phyloP scores from a whole-genome alignment of 1,139 yeast genomes.

The Diutina sp. region DNA sequence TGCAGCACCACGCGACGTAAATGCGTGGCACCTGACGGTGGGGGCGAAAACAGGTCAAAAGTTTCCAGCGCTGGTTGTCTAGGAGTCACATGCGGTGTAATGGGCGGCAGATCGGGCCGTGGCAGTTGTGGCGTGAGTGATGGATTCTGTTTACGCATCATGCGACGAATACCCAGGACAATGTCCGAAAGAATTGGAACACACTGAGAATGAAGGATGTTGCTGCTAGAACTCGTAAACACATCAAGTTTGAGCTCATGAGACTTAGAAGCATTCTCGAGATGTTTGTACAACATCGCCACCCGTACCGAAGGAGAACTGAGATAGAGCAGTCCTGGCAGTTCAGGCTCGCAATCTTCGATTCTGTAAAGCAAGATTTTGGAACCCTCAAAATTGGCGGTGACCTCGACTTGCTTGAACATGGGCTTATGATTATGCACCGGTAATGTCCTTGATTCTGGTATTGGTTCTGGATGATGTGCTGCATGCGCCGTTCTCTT shows the following conservation, averaged over 20 bases:
- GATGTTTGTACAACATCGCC: slow-evolving; percentile 22
- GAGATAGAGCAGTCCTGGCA: slow-evolving; percentile 44
- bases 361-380: slow-evolving; percentile 41
- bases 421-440: slow-evolving; percentile 10
- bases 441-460: not conserved
- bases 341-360: slow-evolving; percentile 22
- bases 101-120: not conserved
- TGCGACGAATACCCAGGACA: slow-evolving; percentile 21
- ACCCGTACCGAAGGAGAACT: slow-evolving; percentile 71
- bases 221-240: slow-evolving; percentile 59
- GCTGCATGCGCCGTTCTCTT: slow-evolving; percentile 2
- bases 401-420: slow-evolving; percentile 36
- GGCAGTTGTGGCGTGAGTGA: not conserved
- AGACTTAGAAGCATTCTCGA: slow-evolving; percentile 14
- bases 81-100: not conserved
- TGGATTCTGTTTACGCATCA: slow-evolving; percentile 15
- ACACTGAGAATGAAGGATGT: slow-evolving; percentile 57
- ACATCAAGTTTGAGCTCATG: slow-evolving; percentile 43
- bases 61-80: not conserved
- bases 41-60: not conserved
- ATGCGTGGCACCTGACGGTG: not conserved
- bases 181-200: slow-evolving; percentile 67
- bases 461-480: not conserved
- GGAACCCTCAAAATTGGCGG: slow-evolving; percentile 58
- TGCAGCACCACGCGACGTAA: not conserved